These are phyloP conservation scores for Aaosphaeria arxii DNA, from an alignment of 2,329 filamentous ascomycete genomes.

Conservation along the genomic window DNA sequence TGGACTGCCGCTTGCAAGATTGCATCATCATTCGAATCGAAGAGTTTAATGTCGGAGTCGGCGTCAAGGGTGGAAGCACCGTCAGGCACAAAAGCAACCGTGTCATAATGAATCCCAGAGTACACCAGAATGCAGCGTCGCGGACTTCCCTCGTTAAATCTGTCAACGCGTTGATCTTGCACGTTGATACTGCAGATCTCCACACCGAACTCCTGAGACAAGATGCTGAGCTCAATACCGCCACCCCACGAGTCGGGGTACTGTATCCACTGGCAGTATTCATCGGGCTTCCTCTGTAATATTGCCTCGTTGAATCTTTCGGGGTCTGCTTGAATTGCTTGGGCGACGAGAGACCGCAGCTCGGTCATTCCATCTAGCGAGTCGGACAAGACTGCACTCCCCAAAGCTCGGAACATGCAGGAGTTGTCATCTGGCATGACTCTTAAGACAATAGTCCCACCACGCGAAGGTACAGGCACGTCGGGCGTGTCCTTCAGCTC, in stretches of 20 bases:
- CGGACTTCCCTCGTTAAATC: constrained; percentile 69
- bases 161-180: constrained; percentile 63
- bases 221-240: constrained; percentile 81
- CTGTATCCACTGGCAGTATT: constrained; percentile 81
- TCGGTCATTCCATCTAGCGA: constrained; percentile 66
- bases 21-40: constrained; percentile 57
- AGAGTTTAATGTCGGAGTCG: constrained; percentile 76
- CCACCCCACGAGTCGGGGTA: constrained; percentile 84
- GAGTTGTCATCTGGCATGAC: constrained; percentile 98
- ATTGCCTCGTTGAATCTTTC: constrained; percentile 73
- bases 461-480: constrained; percentile 54
- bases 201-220: constrained; percentile 79
- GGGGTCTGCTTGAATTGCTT: constrained; percentile 71
- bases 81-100: constrained; percentile 69
- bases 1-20: constrained; percentile 58
- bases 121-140: constrained; percentile 80
- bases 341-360: constrained; percentile 73
- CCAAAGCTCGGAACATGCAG: constrained; percentile 88
- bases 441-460: constrained; percentile 66
- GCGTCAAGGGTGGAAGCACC: constrained; percentile 60
- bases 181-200: constrained; percentile 87
- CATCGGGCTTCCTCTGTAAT: constrained; percentile 65
- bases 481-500: constrained; percentile 60
- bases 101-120: constrained; percentile 91
- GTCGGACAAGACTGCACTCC: constrained; percentile 68